Evolutionary conservation across 805 yeast genomes (phyloP).

Genomic region (Candida palmyrensis): DNA sequence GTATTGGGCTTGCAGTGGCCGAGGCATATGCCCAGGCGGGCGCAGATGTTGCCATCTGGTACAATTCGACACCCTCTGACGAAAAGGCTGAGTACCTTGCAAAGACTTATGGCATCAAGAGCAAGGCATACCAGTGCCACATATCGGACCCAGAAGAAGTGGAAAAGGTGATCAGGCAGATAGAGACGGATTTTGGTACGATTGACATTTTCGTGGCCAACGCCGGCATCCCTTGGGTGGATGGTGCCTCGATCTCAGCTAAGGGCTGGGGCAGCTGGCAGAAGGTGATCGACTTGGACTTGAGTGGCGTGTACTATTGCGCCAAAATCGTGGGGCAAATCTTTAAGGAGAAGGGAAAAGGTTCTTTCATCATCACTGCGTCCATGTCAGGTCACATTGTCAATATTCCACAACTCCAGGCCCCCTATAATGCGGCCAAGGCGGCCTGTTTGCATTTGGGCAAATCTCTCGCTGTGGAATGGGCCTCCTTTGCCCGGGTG

Average conservation of each 20-base stretch:
- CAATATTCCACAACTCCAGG: constrained; percentile 41
- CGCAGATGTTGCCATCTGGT: constrained; percentile 60
- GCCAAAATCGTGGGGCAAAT: constrained; percentile 38
- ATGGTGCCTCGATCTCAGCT: constrained; percentile 45
- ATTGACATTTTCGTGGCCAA: constrained; percentile 84
- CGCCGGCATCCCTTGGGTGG: constrained; percentile 83
- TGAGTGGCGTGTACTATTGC: constrained; percentile 39
- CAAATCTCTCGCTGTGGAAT: constrained; percentile 41
- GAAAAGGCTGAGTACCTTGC: constrained; percentile 55
- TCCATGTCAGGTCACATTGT: constrained; percentile 46
- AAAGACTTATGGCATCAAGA: constrained; percentile 53
- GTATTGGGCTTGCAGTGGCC: constrained; percentile 79
- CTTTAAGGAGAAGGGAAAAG: constrained; percentile 34
- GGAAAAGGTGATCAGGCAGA: constrained; percentile 42
- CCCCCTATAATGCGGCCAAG: constrained; percentile 44
- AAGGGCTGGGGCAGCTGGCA: constrained; percentile 31
- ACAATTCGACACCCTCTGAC: constrained; percentile 49
- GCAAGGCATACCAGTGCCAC: constrained; percentile 60
- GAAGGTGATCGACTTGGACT: constrained; percentile 34
- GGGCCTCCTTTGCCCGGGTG: constrained; percentile 44
- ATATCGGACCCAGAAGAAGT: constrained; percentile 48
- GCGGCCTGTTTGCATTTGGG: constrained; percentile 41
- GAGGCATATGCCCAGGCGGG: constrained; percentile 85
- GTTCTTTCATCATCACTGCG: constrained; percentile 41
- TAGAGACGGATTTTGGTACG: constrained; percentile 66